Evolutionary conservation across 495 filamentous ascomycete genomes (phyloP), one percentile per base, ranked within the genome.

Genomic region (Podospora bellae-mahoneyi): DNA sequence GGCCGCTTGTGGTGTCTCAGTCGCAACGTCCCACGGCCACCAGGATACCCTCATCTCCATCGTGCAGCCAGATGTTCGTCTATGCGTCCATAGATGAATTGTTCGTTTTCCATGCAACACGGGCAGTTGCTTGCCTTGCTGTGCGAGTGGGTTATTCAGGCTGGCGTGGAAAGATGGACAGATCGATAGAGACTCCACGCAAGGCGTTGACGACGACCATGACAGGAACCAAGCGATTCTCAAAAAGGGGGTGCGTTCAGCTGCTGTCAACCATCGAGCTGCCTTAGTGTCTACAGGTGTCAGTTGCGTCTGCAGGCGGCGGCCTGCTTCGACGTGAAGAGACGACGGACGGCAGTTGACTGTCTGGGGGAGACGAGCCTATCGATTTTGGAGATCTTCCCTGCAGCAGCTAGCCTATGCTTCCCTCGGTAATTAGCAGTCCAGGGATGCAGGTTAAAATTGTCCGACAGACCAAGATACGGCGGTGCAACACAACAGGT

Each of bases 391-490:
- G 32, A 63, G 61, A 63, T 48, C 61, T 27, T 18, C 61, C 61
- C 16, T 63, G 61, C 61, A 63, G 61, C 16, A 18, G 27, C 60
- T 28, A 23, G 18, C 23, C 30, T 32, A 63, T 39, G 32, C 61
- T 63, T 18, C 30, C 19, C 61, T 63, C 61, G 61, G 61, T 63
- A 63, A 63, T 63, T 39, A 63, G 19, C 27, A 63, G 39, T 13
- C 39, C 39, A 63, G 27, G 23, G n/a, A 28, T 32, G 55, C 55
- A 58, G 5, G 28, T 63, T 63, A 32, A 63, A 39, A 44, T 44
- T 63, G 61, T 48, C 61, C 61, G 61, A 63, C 61, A 63, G 19
- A 63, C 16, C 32, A 20, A 32, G 27, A 62, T 48, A 48, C 39
- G 56, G 19, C 26, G 56, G 56, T 59, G 56, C 26, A 59, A 19